Evolutionary conservation across 495 filamentous ascomycete species (phyloP).

Genomic region (Xylaria castorea): DNA sequence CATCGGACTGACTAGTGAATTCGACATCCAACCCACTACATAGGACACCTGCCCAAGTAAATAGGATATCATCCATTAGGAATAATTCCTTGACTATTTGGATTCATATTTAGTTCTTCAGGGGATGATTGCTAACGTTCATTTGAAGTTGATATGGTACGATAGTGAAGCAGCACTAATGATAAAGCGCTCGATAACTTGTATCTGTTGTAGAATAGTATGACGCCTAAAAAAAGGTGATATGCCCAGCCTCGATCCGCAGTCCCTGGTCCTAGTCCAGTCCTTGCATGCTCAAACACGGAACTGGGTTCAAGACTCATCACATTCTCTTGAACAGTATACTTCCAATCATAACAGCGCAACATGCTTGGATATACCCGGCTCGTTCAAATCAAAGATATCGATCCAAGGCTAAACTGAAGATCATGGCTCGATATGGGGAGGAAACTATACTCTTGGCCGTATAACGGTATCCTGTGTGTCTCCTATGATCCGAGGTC

Average conservation of each 20-base stretch:
- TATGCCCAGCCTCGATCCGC: not conserved
- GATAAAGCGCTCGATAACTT: not conserved
- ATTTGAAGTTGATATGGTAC: not conserved
- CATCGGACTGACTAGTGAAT: not conserved
- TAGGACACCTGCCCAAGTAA: not conserved
- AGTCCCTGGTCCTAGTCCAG: conserved; percentile 1
- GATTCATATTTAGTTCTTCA: not conserved
- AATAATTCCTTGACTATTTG: not conserved
- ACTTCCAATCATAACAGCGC: not conserved
- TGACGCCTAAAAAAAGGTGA: not conserved
- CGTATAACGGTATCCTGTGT: not conserved
- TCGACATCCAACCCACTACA: not conserved
- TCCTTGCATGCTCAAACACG: not conserved
- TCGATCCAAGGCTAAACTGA: not conserved
- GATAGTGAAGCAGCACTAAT: not conserved
- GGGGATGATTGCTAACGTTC: not conserved
- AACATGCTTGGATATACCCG: not conserved
- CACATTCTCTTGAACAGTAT: not conserved
- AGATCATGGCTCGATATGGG: not conserved
- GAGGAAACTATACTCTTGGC: not conserved
- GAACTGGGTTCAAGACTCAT: not conserved
- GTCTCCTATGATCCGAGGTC: not conserved
- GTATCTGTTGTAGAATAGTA: not conserved
- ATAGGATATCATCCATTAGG: not conserved
- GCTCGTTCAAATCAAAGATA: not conserved